Base-by-base conservation (phyloP, 2,329 filamentous ascomycete species). In the Penicillium occitanis region DNA sequence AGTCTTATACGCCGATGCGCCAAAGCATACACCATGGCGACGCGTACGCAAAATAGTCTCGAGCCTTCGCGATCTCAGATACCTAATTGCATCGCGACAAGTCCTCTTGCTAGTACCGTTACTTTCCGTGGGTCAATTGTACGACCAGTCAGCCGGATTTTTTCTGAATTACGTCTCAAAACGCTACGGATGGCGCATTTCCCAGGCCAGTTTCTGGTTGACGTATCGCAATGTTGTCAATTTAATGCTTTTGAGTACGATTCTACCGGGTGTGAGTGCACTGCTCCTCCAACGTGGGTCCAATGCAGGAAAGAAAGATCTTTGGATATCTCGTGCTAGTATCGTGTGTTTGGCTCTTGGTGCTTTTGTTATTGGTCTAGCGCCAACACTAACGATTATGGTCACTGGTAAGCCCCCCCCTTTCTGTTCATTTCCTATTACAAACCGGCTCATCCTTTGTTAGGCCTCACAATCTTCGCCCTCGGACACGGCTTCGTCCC, bases 401-500 rank as follows among this genome's bases (percentile, higher is more conserved):
- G 62, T 65, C 30, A 63, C 55, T 30, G 66, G 66, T 67, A 63
- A n/a, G 61, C 13, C 8, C 10, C 13, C 3, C 10, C 13, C 3
- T 5, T 19, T 28, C 40, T 22, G 25, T 25, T 10, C 14, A 11
- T 37, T 40, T 14, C 14, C 10, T 5, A 6, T 30, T 22, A 2
- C 11, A 46, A 19, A 19, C 35, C 6, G 6, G 30, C 50, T 65
- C 11, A 61, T 33, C 7, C 37, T 7, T 14, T 37, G n/a, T 8
- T 35, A 67, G 66, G 66, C 11, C 44, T 67, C 11, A 67, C 66
- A 37, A 59, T 67, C 59, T 67, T 67, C 42, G 62, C 63, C n/a
- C 63, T 67, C 13, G 66, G 66, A 48, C 66, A 67, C 40, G 66
- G 66, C 40, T 67, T 67, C 25, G 66, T 67, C 19, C 66, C 66